Percentiles rank a stretch among this genome's conserved stretches.
These are phyloP conservation scores for Blastobotrys ciferrii DNA, from an alignment of 1,139 yeast genomes.

Conservation along the genomic window DNA sequence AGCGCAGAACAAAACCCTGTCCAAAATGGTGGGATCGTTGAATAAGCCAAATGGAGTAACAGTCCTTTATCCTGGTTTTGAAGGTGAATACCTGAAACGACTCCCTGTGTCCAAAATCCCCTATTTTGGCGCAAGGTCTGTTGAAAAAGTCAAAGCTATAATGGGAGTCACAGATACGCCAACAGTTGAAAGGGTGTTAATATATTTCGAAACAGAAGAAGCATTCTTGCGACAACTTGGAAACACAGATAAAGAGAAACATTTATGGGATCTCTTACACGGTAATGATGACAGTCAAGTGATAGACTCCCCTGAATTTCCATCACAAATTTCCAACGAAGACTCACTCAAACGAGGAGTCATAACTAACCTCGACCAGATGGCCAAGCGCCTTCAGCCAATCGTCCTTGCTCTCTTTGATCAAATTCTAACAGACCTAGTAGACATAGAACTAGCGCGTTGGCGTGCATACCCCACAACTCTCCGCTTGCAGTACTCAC, in stretches of 20 bases:
- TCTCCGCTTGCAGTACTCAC: slow-evolving; percentile 21
- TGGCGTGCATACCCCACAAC: slow-evolving; percentile 28
- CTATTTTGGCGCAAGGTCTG: slow-evolving; percentile 32
- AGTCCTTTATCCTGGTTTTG: slow-evolving; percentile 29
- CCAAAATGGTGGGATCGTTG: slow-evolving; percentile 35
- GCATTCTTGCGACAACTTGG: slow-evolving; percentile 10
- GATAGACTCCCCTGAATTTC: slow-evolving; percentile 27
- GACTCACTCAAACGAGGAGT: slow-evolving; percentile 31
- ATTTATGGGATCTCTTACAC: slow-evolving; percentile 32
- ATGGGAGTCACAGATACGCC: slow-evolving; percentile 13
- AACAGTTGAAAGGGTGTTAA: slow-evolving; percentile 17
- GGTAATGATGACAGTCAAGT: slow-evolving; percentile 32
- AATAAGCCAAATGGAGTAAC: slow-evolving; percentile 38
- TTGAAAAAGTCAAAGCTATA: slow-evolving; percentile 8
- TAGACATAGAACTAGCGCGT: slow-evolving; percentile 19
- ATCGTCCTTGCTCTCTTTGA: slow-evolving; percentile 27
- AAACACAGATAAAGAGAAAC: slow-evolving; percentile 15
- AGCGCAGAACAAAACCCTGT: slow-evolving; percentile 32
- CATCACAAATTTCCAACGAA: slow-evolving; percentile 37
- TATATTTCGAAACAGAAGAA: slow-evolving; percentile 4
- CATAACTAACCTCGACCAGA: slow-evolving; percentile 15
- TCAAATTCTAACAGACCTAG: slow-evolving; percentile 28
- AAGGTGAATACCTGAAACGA: slow-evolving; percentile 27
- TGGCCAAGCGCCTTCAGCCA: slow-evolving; percentile 21
- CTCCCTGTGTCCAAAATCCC: slow-evolving; percentile 30